Conservation (phyloP, 495 filamentous ascomycete genomes). For the Aspergillus sparsus region DNA sequence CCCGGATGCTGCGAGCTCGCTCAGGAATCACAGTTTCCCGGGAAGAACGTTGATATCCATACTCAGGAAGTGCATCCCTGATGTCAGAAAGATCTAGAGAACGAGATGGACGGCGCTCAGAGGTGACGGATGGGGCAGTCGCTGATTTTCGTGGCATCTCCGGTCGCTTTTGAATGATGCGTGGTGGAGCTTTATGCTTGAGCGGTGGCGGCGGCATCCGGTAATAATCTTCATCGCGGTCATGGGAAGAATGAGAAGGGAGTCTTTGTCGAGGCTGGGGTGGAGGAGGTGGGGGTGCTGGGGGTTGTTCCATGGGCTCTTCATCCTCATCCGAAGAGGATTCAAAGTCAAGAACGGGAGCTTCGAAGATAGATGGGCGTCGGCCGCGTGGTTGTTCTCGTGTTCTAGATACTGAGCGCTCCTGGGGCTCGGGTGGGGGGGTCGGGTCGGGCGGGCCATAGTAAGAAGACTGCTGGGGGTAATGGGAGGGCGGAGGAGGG, state of each 20-base stretch:
- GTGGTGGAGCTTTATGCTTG: slow-evolving; percentile 33
- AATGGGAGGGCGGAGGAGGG: slow-evolving; percentile 28
- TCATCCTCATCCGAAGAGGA: slow-evolving; percentile 28
- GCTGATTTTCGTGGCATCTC: slow-evolving; percentile 34
- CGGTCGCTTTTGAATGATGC: slow-evolving; percentile 42
- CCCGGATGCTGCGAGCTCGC: slow-evolving; percentile 38
- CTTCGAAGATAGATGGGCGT: slow-evolving; percentile 38
- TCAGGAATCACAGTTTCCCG: slow-evolving; percentile 37
- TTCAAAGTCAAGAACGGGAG: slow-evolving; percentile 33
- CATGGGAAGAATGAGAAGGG: slow-evolving; percentile 28
- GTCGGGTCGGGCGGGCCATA: slow-evolving; percentile 20
- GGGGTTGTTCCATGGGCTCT: slow-evolving; percentile 28
- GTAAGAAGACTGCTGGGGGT: slow-evolving; percentile 26
- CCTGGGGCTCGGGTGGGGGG: slow-evolving; percentile 29
- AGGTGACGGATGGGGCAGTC: slow-evolving; percentile 28
- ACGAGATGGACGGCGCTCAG: slow-evolving; percentile 36
- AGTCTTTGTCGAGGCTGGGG: slow-evolving; percentile 29
- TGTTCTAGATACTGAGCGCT: slow-evolving; percentile 37
- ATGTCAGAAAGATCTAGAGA: slow-evolving; percentile 40
- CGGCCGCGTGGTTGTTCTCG: slow-evolving; percentile 36
- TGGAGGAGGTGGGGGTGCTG: slow-evolving; percentile 18
- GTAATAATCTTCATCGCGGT: slow-evolving; percentile 46
- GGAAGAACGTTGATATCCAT: slow-evolving; percentile 31
- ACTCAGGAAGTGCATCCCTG: slow-evolving; percentile 35
- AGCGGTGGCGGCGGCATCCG: slow-evolving; percentile 48